Evolutionary conservation across 495 filamentous ascomycete species (phyloP).

Genomic region (Lasiosphaeria ovina): DNA sequence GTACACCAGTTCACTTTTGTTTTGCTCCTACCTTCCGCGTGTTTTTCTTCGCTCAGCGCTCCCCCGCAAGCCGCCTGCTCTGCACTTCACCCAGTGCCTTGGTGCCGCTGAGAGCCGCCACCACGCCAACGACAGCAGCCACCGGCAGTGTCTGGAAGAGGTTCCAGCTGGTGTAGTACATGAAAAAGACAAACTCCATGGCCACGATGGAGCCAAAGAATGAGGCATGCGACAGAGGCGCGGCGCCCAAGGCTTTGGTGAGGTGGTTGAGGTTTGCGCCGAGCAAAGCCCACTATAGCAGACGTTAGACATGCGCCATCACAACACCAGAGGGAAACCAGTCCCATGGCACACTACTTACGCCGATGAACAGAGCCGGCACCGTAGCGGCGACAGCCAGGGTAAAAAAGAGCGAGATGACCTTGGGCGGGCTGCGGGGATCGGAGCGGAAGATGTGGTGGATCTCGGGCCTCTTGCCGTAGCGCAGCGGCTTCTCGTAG

Average conservation of each 20-base stretch:
- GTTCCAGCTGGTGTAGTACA: conserved; percentile 93
- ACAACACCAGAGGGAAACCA: neutral
- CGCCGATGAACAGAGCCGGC: conserved; percentile 66
- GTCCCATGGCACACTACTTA: conserved; percentile 44
- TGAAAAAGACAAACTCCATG: conserved; percentile 88
- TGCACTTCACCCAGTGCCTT: conserved; percentile 93
- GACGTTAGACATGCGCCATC: conserved; percentile 14
- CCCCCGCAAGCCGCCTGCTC: conserved; percentile 74
- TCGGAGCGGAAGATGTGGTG: conserved; percentile 86
- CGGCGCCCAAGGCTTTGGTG: conserved; percentile 64
- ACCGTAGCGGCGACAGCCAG: conserved; percentile 67
- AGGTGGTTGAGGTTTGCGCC: conserved; percentile 85
- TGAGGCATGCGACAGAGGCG: conserved; percentile 72
- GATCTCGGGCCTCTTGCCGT: conserved; percentile 80
- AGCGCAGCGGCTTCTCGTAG: conserved; percentile 67
- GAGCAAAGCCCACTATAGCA: conserved; percentile 66
- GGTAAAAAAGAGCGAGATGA: conserved; percentile 77
- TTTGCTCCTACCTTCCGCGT: no score
- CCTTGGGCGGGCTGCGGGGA: conserved; percentile 74
- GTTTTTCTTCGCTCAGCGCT: conserved; percentile 44
- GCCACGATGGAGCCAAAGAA: conserved; percentile 82
- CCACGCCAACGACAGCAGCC: conserved; percentile 60
- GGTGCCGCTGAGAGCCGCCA: conserved; percentile 83
- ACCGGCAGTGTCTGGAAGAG: conserved; percentile 86
- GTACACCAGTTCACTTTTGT: no score